Evolutionary conservation across 148 eudicot species (phyloP).

Genomic region (Vaccinium myrtillus): DNA sequence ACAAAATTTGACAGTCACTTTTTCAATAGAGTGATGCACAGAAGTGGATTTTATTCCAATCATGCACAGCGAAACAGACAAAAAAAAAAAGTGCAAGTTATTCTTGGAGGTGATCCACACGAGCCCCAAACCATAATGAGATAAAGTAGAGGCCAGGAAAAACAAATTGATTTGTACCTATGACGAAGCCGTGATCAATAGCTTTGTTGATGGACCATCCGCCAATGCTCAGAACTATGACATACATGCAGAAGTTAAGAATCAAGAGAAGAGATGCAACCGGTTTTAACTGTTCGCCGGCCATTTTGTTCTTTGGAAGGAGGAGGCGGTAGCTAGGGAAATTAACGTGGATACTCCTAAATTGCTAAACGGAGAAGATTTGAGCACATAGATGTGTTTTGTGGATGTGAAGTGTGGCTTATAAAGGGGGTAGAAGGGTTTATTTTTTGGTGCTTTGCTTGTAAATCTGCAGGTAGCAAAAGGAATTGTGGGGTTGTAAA

Average conservation of each 20-base stretch:
- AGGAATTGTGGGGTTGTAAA: slow-evolving; percentile 20
- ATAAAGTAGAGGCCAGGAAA: background rate
- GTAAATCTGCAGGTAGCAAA: slow-evolving; percentile 6
- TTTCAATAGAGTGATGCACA: no score
- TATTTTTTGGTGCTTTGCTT: slow-evolving; percentile 22
- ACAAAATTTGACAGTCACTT: no score
- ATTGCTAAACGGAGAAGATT: background rate
- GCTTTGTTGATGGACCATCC: slow-evolving; percentile 80
- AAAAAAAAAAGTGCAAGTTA: no score
- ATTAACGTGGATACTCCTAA: background rate
- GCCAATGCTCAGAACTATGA: slow-evolving; percentile 62
- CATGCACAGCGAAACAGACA: no score
- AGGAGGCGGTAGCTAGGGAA: background rate
- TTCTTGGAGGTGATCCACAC: no score
- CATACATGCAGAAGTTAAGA: slow-evolving; percentile 90
- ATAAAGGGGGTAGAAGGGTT: background rate
- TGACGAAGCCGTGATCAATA: slow-evolving; percentile 73
- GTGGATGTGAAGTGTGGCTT: background rate
- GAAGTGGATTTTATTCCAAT: no score
- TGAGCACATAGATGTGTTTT: background rate
- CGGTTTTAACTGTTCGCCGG: background rate
- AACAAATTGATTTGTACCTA: slow-evolving; percentile 34
- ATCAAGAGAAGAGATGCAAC: slow-evolving; percentile 40
- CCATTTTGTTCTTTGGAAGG: background rate
- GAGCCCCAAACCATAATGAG: no score